phyloP scores from a whole-genome alignment of 495 filamentous ascomycete genomes.

The Rusavskia elegans region DNA sequence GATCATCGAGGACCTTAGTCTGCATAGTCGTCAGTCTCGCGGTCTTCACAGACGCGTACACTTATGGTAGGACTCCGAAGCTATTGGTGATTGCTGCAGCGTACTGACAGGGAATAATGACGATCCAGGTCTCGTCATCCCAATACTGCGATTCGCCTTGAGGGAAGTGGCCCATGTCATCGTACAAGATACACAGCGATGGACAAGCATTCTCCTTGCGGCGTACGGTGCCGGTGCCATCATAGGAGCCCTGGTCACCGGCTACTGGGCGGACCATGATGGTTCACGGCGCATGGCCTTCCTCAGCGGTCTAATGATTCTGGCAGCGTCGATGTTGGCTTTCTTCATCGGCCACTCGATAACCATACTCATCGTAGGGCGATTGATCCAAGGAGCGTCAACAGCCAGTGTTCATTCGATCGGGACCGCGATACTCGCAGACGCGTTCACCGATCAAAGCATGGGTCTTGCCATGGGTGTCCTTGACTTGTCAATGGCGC shows the following conservation, averaged over 20 bases:
- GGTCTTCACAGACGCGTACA: background rate
- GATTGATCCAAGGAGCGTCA: too few relatives aligned
- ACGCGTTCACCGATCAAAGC: too few relatives aligned
- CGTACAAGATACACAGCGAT: background rate
- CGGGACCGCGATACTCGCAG: too few relatives aligned
- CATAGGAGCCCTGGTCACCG: background rate
- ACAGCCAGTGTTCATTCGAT: too few relatives aligned
- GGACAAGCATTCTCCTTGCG: background rate
- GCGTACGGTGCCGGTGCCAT: background rate
- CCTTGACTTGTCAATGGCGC: too few relatives aligned
- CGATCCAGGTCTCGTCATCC: too few relatives aligned
- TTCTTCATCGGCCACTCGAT: too few relatives aligned
- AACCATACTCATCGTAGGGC: too few relatives aligned
- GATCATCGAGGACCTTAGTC: background rate
- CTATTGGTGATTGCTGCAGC: background rate
- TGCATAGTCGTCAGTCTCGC: background rate
- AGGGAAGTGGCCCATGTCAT: background rate
- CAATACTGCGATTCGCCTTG: background rate
- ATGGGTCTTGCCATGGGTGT: too few relatives aligned
- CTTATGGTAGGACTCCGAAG: background rate
- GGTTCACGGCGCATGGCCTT: background rate
- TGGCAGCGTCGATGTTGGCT: too few relatives aligned
- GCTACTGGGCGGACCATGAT: background rate
- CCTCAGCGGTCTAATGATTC: background rate
- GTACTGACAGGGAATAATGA: background rate